phyloP scores from a whole-genome alignment of 768 basidiomycete species.

The Nevesoporus exiguus region DNA sequence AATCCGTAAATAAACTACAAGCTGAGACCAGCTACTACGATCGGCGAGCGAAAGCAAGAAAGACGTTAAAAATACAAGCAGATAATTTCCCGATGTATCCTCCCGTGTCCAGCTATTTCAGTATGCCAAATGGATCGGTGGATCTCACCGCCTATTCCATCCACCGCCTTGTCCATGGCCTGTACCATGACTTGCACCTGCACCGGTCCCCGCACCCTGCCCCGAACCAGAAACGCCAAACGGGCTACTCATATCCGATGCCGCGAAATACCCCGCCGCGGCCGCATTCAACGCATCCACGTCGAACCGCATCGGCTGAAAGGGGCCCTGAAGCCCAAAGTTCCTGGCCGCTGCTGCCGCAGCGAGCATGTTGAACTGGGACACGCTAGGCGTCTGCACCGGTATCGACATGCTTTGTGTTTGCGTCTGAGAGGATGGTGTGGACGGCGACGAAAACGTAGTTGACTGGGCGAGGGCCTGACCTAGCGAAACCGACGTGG shows the following conservation, averaged over 20 bases:
- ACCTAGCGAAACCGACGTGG: background rate
- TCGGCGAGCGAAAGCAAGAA: background rate
- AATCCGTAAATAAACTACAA: no score
- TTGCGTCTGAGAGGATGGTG: background rate
- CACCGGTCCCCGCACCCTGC: background rate
- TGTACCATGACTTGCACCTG: background rate
- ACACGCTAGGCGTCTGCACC: conserved; percentile 6
- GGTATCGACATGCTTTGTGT: conserved; percentile 1
- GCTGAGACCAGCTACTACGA: no score
- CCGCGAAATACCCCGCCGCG: conserved; percentile 17
- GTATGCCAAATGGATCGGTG: background rate
- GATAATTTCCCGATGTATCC: background rate
- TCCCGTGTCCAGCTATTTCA: background rate
- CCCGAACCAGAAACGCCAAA: conserved; percentile 13
- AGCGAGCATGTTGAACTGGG: conserved; percentile 30
- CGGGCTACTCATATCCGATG: conserved; percentile 13
- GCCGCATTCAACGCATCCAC: conserved; percentile 13
- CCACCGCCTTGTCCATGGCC: background rate
- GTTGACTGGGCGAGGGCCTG: background rate
- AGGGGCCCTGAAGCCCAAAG: conserved; percentile 22
- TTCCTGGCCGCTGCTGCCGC: conserved; percentile 24
- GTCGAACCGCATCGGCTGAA: conserved; percentile 21
- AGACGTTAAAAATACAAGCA: conserved; percentile 6
- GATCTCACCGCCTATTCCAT: conserved; percentile 14
- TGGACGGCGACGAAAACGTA: conserved; percentile 5